A percentile compares a stretch with the other conserved stretches of the same genome.
These are phyloP conservation scores for Westerdykella sp. DNA, from an alignment of 2,329 filamentous ascomycete genomes.

Conservation along the genomic window DNA sequence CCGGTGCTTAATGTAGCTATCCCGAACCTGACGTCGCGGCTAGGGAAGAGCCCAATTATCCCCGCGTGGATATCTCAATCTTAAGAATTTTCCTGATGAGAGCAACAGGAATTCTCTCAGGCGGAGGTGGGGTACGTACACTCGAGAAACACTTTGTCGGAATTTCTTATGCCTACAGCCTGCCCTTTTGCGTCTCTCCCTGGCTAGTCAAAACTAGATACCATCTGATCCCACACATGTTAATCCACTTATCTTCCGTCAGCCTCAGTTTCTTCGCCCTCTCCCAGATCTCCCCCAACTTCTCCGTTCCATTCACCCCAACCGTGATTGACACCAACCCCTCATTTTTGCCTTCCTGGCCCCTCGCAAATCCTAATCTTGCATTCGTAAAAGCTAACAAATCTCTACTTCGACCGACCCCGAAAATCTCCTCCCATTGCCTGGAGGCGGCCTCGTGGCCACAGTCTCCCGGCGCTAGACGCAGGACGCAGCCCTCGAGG, in stretches of 20 bases:
- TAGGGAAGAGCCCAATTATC: too few relatives aligned
- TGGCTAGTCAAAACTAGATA: constrained; percentile 25
- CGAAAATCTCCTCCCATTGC: constrained; percentile 40
- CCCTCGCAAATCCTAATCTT: constrained; percentile 34
- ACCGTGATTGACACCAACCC: constrained; percentile 38
- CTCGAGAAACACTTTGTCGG: too few relatives aligned
- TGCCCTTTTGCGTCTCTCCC: constrained; percentile 8
- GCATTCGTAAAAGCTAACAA: constrained; percentile 35
- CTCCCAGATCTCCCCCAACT: constrained; percentile 28
- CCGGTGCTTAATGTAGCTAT: too few relatives aligned
- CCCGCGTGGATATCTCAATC: too few relatives aligned
- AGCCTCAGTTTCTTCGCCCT: constrained; percentile 28
- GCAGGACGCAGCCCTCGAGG: constrained; percentile 32
- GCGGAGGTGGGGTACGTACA: too few relatives aligned
- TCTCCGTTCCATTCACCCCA: constrained; percentile 31
- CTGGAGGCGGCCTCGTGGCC: constrained; percentile 33
- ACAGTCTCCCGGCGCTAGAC: constrained; percentile 34
- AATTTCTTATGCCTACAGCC: constrained; percentile 12
- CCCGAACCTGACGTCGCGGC: too few relatives aligned
- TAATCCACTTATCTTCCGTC: constrained; percentile 27
- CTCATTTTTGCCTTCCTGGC: constrained; percentile 27
- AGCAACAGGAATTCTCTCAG: too few relatives aligned
- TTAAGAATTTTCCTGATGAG: too few relatives aligned
- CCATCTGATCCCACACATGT: constrained; percentile 39
- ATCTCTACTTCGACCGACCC: constrained; percentile 37